phyloP scores from a whole-genome alignment of 202 grass and related monocot genomes.

The Brachypodium distachyon region DNA sequence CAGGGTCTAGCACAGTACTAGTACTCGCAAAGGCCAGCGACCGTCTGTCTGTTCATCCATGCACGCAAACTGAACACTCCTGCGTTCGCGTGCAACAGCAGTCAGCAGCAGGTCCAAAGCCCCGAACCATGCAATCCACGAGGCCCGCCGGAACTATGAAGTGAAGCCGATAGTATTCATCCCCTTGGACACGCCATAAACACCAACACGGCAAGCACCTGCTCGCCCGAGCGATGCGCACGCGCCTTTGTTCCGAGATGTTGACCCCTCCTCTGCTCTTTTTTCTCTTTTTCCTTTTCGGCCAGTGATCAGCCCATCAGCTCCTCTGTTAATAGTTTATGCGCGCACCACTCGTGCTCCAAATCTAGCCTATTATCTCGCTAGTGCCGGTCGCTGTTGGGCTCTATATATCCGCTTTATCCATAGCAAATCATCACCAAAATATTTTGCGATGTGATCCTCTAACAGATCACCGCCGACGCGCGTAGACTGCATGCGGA shows the following conservation, averaged over 20 bases:
- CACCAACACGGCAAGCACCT: neutral
- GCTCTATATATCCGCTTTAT: neutral
- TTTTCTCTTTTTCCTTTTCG: neutral
- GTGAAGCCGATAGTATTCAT: neutral
- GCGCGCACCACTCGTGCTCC: neutral
- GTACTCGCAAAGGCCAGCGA: neutral
- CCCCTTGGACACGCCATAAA: neutral
- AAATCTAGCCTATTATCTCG: neutral
- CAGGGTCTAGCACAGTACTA: neutral
- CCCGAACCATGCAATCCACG: slow-evolving; percentile 6
- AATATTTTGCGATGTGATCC: neutral
- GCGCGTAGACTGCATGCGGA: too few species aligned
- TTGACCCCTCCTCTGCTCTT: neutral
- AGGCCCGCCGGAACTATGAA: neutral
- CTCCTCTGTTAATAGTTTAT: neutral
- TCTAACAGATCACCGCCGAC: too few species aligned
- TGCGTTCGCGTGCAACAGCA: neutral
- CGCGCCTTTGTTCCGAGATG: neutral
- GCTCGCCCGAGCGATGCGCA: neutral
- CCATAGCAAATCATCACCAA: neutral
- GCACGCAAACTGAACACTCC: neutral
- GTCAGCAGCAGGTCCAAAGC: neutral
- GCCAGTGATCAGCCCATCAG: neutral
- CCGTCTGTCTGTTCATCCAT: neutral
- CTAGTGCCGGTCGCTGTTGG: neutral